phyloP scores from a whole-genome alignment of 345 rosid species.

The Eucalyptus albens region DNA sequence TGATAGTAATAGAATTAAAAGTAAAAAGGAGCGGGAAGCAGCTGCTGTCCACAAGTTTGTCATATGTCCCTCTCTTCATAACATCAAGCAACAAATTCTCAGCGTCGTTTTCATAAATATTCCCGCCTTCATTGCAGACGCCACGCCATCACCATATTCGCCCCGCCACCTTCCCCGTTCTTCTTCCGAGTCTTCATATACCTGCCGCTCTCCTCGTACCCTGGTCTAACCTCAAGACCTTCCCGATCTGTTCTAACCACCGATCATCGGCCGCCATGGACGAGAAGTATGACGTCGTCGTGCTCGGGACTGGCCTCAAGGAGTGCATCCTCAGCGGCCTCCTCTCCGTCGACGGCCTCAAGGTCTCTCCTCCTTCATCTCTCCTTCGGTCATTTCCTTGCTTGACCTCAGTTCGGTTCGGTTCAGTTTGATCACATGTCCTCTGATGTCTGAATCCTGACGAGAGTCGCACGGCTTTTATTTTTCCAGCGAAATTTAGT shows the following conservation, averaged over 20 bases:
- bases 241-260: background rate
- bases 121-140: background rate
- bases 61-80: background rate
- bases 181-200: background rate
- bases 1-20: background rate
- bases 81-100: background rate
- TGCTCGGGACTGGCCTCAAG: conserved; percentile 96
- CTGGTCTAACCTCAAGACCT: background rate
- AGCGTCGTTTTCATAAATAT: background rate
- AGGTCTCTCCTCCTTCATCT: conserved; percentile 28
- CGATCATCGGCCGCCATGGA: conserved; percentile 34
- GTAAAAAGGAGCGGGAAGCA: background rate
- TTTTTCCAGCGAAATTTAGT: background rate
- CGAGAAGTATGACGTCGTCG: conserved; percentile 85
- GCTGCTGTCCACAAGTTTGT: background rate
- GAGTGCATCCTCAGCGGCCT: conserved; percentile 99
- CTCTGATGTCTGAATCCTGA: background rate
- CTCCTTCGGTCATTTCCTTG: background rate
- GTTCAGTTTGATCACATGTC: background rate
- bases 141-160: background rate
- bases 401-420: accelerated
- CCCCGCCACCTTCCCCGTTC: background rate
- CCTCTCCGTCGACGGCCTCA: conserved; percentile 96
- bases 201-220: background rate
- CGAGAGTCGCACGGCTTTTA: background rate